These are phyloP conservation scores for Chenopodium quinoa DNA, from an alignment of 148 eudicot genomes.

Conservation along the genomic window DNA sequence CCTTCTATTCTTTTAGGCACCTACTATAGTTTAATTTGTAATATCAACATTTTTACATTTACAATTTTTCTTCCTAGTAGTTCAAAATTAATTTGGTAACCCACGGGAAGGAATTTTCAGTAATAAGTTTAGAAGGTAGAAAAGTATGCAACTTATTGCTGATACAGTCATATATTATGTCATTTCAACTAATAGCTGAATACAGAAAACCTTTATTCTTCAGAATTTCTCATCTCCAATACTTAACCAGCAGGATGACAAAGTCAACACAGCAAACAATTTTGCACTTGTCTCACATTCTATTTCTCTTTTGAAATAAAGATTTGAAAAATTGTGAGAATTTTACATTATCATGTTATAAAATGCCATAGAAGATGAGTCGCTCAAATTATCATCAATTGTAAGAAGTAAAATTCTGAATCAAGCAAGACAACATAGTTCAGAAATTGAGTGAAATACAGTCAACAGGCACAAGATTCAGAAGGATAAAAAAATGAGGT, in stretches of 20 bases:
- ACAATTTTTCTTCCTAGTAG: background rate
- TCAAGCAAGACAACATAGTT: background rate
- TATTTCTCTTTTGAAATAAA: background rate
- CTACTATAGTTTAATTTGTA: constrained; percentile 9
- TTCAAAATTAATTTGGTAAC: background rate
- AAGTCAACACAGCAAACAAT: background rate
- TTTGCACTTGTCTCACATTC: background rate
- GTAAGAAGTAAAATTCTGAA: background rate
- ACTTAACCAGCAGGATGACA: background rate
- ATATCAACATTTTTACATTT: background rate
- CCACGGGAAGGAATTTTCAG: background rate
- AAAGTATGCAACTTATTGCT: constrained; percentile 2
- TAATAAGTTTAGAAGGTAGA: background rate
- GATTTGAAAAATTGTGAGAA: background rate
- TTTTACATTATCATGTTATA: background rate
- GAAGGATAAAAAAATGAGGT: background rate
- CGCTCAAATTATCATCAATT: background rate
- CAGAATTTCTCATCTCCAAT: constrained; percentile 1
- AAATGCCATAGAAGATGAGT: background rate
- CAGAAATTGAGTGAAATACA: constrained; percentile 1
- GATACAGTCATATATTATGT: background rate
- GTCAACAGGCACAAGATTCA: background rate
- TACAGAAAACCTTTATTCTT: background rate
- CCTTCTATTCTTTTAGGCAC: background rate
- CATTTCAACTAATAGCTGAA: background rate